These are phyloP conservation scores for Auriscalpium vulgare DNA, from an alignment of 768 basidiomycete species.

Conservation along the genomic window DNA sequence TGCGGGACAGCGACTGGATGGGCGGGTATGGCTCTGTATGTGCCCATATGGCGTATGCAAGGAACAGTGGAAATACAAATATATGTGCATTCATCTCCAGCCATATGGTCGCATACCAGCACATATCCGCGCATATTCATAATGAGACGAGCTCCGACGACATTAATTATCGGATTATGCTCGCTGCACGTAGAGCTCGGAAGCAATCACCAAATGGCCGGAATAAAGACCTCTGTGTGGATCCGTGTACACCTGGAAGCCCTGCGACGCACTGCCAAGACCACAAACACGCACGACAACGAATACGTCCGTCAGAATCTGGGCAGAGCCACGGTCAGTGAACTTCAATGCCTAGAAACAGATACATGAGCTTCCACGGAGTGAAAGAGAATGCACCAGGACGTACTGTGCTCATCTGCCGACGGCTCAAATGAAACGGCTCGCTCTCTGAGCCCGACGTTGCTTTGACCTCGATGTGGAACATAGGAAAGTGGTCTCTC, in stretches of 20 bases:
- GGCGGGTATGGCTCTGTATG: no score
- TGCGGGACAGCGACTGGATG: no score
- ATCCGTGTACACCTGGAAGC: not conserved
- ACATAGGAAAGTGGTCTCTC: slow-evolving; percentile 17
- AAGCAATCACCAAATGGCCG: not conserved
- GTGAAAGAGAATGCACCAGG: no score
- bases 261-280: not conserved
- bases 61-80: no score
- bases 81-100: no score
- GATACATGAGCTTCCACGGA: not conserved
- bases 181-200: not conserved
- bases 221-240: slow-evolving; percentile 3
- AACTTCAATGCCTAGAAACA: not conserved
- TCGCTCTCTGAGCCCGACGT: slow-evolving; percentile 11
- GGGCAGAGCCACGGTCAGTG: not conserved
- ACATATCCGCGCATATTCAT: no score
- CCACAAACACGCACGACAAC: slow-evolving; percentile 6
- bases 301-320: not conserved
- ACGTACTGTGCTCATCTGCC: slow-evolving; percentile 16
- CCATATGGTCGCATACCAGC: no score
- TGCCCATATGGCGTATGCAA: no score
- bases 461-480: slow-evolving; percentile 24
- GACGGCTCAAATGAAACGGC: slow-evolving; percentile 19
- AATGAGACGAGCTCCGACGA: no score
- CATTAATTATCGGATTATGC: no score